Evolutionary conservation across 1,284 basidiomycete genomes (phyloP), one percentile per base, ranked within the genome.

Genomic region (Malassezia globosa): DNA sequence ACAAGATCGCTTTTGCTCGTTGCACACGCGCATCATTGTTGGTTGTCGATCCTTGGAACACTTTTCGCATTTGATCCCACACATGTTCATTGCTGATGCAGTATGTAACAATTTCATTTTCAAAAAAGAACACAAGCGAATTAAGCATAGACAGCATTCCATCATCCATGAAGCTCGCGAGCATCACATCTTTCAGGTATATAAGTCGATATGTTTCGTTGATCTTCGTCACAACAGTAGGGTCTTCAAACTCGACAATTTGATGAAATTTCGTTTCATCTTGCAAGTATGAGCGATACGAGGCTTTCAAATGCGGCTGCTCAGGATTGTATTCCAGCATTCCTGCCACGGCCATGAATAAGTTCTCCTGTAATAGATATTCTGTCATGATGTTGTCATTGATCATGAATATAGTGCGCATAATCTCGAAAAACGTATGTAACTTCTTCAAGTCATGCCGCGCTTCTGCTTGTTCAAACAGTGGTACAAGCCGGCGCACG

Each of bases 281-380:
- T 35, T 80, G 77, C 35, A 96, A 81, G 70, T 94, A 94, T 50
- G 90, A 82, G 41, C 92, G 87, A 71, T 95, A 97, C 60, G 89
- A 87, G 37, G 92, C 94, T 75, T 96, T 96, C 74, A 92, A 81
- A 13, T 76, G 78, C 8, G 92, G 92, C 70, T 92, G 96, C 63
- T 96, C 92, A 53, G 92, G 90, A 66, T 95, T 92, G 72, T 97
- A 97, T 78, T 99, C 92, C 56, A 99, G 81, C 78, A 97, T 94
- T 47, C 90, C 89, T 3, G 39, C 39, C 23, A 92, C 81, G 25
- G 95, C 86, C 46, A 86, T 87, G 59, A 85, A 79, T 73, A 95
- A 96, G 49, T 90, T 76, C 64, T 97, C 92, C 54, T 87, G 83
- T 31, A 97, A 77, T 58, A 97, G 85, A 70, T 90, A 85, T 73